These are phyloP conservation scores for Tarenaya hassleriana DNA, from an alignment of 345 rosid genomes.

Conservation along the genomic window DNA sequence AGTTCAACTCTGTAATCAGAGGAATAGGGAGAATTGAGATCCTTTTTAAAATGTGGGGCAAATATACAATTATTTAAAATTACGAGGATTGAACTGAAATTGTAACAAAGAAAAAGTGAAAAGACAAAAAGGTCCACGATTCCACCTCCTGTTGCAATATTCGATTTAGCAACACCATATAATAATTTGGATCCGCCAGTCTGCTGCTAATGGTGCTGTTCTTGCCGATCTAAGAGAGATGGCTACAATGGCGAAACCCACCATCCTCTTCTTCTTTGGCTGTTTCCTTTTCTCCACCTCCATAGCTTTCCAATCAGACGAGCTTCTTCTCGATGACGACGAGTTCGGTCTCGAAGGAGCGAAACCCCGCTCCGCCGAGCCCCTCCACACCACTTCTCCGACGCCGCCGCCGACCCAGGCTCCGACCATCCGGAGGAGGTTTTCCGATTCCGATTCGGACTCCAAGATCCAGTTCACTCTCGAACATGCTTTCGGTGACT, in stretches of 20 bases:
- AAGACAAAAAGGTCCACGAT: too few relatives aligned
- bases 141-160: too few relatives aligned
- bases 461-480: constrained; percentile 90
- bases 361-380: constrained; percentile 34
- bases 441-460: constrained; percentile 71
- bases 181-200: too few relatives aligned
- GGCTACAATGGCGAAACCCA: constrained; percentile 24
- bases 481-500: constrained; percentile 88
- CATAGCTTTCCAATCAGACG: constrained; percentile 71
- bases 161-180: too few relatives aligned
- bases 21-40: too few relatives aligned
- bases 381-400: constrained; percentile 27
- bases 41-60: too few relatives aligned
- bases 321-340: constrained; percentile 76
- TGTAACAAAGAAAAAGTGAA: too few relatives aligned
- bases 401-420: constrained; percentile 16
- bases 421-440: constrained; percentile 42
- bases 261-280: constrained; percentile 23
- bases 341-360: constrained; percentile 74
- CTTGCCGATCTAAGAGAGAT: background rate
- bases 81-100: too few relatives aligned
- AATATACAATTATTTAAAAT: too few relatives aligned
- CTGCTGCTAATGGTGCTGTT: background rate
- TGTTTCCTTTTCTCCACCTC: constrained; percentile 18
- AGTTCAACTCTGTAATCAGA: too few relatives aligned